Conservation (phyloP, 2,329 filamentous ascomycete species). For the Colletotrichum endophyticum region DNA sequence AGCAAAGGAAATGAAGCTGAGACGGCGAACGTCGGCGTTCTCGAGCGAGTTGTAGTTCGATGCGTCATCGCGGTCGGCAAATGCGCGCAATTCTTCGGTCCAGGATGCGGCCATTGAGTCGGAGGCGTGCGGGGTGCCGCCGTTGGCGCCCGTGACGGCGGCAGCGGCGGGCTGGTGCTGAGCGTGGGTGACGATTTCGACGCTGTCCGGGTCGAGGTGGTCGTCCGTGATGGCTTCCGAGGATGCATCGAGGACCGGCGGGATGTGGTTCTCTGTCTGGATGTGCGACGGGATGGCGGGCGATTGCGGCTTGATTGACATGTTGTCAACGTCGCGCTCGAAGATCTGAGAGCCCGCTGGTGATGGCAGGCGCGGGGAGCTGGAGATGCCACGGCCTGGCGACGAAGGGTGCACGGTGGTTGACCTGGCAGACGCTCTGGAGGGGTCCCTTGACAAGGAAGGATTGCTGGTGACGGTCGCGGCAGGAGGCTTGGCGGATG, state of each 20-base stretch:
- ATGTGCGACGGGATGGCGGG: slow-evolving; percentile 93
- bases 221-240: slow-evolving; percentile 90
- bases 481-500: slow-evolving; percentile 7
- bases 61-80: slow-evolving; percentile 63
- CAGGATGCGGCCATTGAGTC: slow-evolving; percentile 53
- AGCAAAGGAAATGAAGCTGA: slow-evolving; percentile 96
- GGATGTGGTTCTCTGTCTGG: slow-evolving; percentile 92
- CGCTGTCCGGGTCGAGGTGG: slow-evolving; percentile 82
- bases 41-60: slow-evolving; percentile 83
- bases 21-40: slow-evolving; percentile 75
- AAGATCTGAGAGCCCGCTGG: slow-evolving; percentile 85
- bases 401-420: slow-evolving; percentile 62
- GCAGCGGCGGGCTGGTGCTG: slow-evolving; percentile 81
- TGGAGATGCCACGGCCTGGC: slow-evolving; percentile 68
- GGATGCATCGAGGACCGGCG: slow-evolving; percentile 87
- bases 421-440: slow-evolving; percentile 38
- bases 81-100: slow-evolving; percentile 62
- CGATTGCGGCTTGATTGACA: slow-evolving; percentile 71
- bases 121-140: slow-evolving; percentile 36
- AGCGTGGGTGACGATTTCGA: slow-evolving; percentile 90
- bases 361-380: slow-evolving; percentile 77
- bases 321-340: slow-evolving; percentile 92
- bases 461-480: slow-evolving; percentile 34
- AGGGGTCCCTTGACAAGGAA: slow-evolving; percentile 30
- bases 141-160: slow-evolving; percentile 60